Conservation (phyloP, 2,329 filamentous ascomycete genomes). For the Paraphoma chrysanthemicola region DNA sequence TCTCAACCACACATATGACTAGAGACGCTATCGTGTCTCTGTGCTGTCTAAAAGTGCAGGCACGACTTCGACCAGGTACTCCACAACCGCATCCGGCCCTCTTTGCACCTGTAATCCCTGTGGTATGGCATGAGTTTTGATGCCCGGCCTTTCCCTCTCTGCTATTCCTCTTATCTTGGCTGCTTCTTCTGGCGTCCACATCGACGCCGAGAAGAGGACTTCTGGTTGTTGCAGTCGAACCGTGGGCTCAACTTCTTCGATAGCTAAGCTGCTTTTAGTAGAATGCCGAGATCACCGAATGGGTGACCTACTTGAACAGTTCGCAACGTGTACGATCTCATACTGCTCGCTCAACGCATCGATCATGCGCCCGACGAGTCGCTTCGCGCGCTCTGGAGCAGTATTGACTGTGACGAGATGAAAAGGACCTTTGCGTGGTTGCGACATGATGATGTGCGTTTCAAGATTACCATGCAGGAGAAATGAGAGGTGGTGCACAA, state of each 20-base stretch:
- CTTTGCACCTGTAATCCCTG: constrained; percentile 61
- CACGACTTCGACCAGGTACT: constrained; percentile 56
- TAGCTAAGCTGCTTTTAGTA: constrained; percentile 36
- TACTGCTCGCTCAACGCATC: constrained; percentile 69
- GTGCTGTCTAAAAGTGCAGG: constrained; percentile 37
- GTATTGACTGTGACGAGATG: constrained; percentile 73
- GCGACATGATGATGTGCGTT: not conserved
- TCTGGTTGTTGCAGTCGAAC: constrained; percentile 62
- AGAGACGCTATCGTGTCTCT: not conserved
- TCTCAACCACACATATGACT: not conserved
- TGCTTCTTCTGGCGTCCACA: constrained; percentile 62
- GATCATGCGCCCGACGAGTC: constrained; percentile 66
- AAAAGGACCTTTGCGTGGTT: constrained; percentile 58
- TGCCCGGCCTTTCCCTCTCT: constrained; percentile 52
- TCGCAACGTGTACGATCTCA: constrained; percentile 67
- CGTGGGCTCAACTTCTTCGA: constrained; percentile 63
- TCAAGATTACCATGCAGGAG: no score
- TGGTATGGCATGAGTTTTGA: constrained; percentile 62
- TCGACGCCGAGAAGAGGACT: constrained; percentile 68
- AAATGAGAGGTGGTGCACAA: no score
- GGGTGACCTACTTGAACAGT: constrained; percentile 63
- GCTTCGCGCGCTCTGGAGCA: constrained; percentile 69
- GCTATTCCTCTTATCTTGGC: constrained; percentile 55
- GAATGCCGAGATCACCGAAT: not conserved
- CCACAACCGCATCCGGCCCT: constrained; percentile 63